Evolutionary conservation across 306 rosid genomes (phyloP).

Genomic region (Trifolium dubium): DNA sequence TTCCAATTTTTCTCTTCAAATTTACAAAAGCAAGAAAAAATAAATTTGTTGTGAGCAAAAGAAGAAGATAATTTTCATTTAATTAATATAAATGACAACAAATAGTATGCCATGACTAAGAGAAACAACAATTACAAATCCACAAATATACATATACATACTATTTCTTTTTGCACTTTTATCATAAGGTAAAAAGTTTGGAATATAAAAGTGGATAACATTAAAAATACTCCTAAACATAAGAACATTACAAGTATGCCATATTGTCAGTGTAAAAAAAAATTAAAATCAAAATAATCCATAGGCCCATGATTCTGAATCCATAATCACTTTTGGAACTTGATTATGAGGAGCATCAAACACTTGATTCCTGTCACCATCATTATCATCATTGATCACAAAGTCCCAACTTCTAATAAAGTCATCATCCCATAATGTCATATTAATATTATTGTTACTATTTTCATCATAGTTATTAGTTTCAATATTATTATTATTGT

Average conservation of each 20-base stretch:
- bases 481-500: constrained; percentile 28
- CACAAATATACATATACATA: constrained; percentile 37
- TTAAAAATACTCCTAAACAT: constrained; percentile 14
- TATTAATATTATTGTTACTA: background rate
- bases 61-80: background rate
- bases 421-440: constrained; percentile 69
- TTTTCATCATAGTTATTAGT: background rate
- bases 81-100: background rate
- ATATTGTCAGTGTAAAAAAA: background rate
- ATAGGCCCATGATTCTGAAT: constrained; percentile 59
- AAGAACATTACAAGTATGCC: constrained; percentile 48
- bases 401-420: constrained; percentile 61
- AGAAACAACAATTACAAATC: constrained; percentile 6
- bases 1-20: background rate
- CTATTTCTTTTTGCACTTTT: constrained; percentile 16
- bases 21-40: background rate
- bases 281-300: constrained; percentile 45
- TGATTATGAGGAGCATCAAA: constrained; percentile 49
- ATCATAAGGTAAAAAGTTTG: constrained; percentile 2
- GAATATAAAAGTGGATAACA: constrained; percentile 20
- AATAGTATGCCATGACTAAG: constrained; percentile 1
- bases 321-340: constrained; percentile 52
- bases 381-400: constrained; percentile 43
- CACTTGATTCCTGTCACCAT: constrained; percentile 46
- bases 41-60: background rate